Percentiles rank a stretch among this genome's conserved stretches.
phyloP scores from a whole-genome alignment of 352 stramenopile species.

The Elongisporangium undulatum region DNA sequence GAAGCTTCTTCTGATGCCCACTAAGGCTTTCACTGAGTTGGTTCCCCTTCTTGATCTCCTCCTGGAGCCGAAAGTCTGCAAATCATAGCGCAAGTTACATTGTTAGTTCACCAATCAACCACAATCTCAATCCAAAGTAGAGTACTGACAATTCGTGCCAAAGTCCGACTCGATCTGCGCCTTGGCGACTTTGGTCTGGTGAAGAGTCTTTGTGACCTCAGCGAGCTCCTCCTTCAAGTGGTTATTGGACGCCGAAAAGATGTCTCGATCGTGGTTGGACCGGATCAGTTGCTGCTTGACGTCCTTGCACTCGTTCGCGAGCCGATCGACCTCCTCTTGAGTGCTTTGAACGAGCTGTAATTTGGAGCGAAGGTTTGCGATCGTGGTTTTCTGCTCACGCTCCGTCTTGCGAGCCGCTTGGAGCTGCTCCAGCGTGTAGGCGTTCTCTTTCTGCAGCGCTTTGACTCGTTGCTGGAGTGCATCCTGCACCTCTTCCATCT shows the following conservation, averaged over 20 bases:
- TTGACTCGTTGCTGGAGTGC: slow-evolving; percentile 72
- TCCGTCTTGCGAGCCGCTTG: slow-evolving; percentile 66
- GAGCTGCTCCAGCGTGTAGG: slow-evolving; percentile 73
- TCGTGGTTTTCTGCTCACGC: slow-evolving; percentile 63
- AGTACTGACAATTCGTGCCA: slow-evolving; percentile 47
- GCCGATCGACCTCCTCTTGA: slow-evolving; percentile 59
- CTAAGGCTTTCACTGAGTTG: slow-evolving; percentile 41
- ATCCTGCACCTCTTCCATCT: slow-evolving; percentile 70
- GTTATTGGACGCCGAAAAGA: slow-evolving; percentile 73
- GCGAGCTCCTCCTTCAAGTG: slow-evolving; percentile 69
- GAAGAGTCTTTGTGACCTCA: slow-evolving; percentile 60
- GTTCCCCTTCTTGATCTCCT: slow-evolving; percentile 60
- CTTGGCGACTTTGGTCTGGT: slow-evolving; percentile 60
- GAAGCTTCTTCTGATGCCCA: slow-evolving; percentile 29
- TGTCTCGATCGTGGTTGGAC: slow-evolving; percentile 70
- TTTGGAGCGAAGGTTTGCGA: slow-evolving; percentile 60
- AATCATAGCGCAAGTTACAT: neutral
- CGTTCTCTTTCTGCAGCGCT: slow-evolving; percentile 71
- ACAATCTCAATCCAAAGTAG: neutral
- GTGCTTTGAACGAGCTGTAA: slow-evolving; percentile 59
- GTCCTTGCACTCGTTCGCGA: slow-evolving; percentile 58
- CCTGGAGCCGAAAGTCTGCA: slow-evolving; percentile 50
- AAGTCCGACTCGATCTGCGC: slow-evolving; percentile 72
- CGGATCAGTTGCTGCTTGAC: slow-evolving; percentile 59
- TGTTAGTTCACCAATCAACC: neutral